phyloP scores from a whole-genome alignment of 768 basidiomycete species.

The Hygrocybe coccinea region DNA sequence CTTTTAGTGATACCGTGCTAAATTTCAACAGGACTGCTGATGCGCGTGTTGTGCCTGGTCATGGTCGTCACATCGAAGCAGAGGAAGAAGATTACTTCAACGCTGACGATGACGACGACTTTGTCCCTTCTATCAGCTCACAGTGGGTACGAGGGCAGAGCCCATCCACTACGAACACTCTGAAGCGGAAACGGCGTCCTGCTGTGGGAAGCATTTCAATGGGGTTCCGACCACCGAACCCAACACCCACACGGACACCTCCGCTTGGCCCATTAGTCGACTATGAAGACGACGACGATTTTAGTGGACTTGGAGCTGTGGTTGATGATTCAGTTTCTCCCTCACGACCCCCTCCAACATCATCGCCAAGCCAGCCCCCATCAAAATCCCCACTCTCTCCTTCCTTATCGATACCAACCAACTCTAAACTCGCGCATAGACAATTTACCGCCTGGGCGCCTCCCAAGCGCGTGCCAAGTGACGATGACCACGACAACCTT shows the following conservation, averaged over 20 bases:
- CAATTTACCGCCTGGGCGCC: slow-evolving; percentile 38
- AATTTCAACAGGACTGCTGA: slow-evolving; percentile 33
- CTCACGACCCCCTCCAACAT: not conserved
- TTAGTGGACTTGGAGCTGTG: slow-evolving; percentile 21
- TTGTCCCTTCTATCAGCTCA: slow-evolving; percentile 37
- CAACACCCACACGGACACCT: slow-evolving; percentile 14
- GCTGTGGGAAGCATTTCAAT: slow-evolving; percentile 41
- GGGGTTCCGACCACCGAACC: slow-evolving; percentile 41
- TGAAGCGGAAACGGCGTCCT: slow-evolving; percentile 58
- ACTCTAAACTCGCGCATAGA: slow-evolving; percentile 37
- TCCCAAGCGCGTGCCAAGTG: slow-evolving; percentile 38
- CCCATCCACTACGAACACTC: slow-evolving; percentile 26
- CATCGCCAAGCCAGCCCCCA: slow-evolving; percentile 11
- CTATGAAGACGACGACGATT: slow-evolving; percentile 74
- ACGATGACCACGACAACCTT: slow-evolving; percentile 55
- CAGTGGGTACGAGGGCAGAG: slow-evolving; percentile 33
- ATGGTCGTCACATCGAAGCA: slow-evolving; percentile 52
- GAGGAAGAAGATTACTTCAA: slow-evolving; percentile 97
- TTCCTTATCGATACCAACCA: slow-evolving; percentile 32
- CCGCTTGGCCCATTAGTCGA: slow-evolving; percentile 53
- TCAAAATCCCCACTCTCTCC: slow-evolving; percentile 28
- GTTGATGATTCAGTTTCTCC: not conserved
- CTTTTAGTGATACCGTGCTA: slow-evolving; percentile 7
- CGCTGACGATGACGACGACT: slow-evolving; percentile 64
- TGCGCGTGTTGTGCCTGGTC: slow-evolving; percentile 41